Conservation (phyloP, 495 filamentous ascomycete genomes). For the Daldinia loculata region DNA sequence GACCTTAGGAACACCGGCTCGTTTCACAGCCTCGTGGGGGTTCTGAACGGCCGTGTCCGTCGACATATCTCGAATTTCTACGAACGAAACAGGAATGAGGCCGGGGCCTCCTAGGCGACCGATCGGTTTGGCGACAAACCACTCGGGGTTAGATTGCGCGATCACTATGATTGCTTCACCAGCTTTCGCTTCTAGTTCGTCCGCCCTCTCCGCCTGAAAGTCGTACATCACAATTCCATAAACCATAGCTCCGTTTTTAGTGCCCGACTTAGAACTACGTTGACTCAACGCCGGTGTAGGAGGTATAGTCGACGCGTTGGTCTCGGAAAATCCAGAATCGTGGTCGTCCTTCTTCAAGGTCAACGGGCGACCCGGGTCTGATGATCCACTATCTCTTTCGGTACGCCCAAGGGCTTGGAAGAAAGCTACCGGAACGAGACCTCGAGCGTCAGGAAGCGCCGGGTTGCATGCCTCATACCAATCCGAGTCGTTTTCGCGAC, state of each 20-base stretch:
- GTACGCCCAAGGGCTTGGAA: conserved; percentile 92
- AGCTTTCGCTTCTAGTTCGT: conserved; percentile 92
- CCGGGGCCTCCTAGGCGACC: conserved; percentile 92
- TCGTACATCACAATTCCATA: conserved; percentile 98
- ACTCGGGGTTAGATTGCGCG: conserved; percentile 98
- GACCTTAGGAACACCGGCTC: conserved; percentile 94
- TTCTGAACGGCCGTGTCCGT: conserved; percentile 83
- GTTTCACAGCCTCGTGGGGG: conserved; percentile 83
- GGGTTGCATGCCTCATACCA: conserved; percentile 99
- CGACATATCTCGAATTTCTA: conserved; percentile 95
- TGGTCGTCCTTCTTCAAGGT: conserved; percentile 58
- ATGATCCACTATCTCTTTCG: conserved; percentile 85
- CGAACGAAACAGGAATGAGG: conserved; percentile 95
- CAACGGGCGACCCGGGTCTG: conserved; percentile 66
- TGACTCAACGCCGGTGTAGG: conserved; percentile 56
- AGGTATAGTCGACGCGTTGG: conserved; percentile 69
- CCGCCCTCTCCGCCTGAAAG: conserved; percentile 92
- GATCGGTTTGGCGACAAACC: conserved; percentile 99
- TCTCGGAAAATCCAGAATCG: conserved; percentile 49
- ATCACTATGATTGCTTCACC: conserved; percentile 98
- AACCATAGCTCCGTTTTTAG: conserved; percentile 84
- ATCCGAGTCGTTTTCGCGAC: conserved; percentile 89
- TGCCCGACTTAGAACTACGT: conserved; percentile 61
- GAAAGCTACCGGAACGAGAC: conserved; percentile 90
- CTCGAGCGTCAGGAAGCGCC: conserved; percentile 83